These are phyloP conservation scores for Trichophyton mentagrophytes DNA, from an alignment of 2,329 filamentous ascomycete species.

Conservation along the genomic window DNA sequence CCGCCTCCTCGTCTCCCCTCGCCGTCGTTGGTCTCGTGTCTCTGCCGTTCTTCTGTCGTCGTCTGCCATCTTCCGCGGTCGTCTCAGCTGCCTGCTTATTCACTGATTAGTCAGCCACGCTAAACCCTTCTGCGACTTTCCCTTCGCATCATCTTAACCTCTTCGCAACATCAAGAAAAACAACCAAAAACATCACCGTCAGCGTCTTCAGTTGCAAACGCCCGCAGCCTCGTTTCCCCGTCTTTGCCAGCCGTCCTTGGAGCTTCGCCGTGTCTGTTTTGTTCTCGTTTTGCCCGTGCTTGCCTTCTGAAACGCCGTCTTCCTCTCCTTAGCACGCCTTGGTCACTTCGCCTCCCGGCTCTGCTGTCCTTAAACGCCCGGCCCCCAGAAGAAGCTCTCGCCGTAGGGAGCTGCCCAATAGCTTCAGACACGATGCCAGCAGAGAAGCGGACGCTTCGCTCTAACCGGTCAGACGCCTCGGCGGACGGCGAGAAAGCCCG, in stretches of 20 bases:
- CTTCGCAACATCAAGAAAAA: not conserved
- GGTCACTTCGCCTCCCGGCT: not conserved
- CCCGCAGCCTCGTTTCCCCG: not conserved
- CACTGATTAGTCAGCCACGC: not conserved
- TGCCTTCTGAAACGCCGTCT: not conserved
- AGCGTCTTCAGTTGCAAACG: not conserved
- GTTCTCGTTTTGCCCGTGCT: not conserved
- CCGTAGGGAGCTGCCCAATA: slow-evolving; percentile 8
- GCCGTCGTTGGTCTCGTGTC: too few species aligned
- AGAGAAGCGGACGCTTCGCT: slow-evolving; percentile 36
- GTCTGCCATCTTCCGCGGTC: not conserved
- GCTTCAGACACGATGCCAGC: slow-evolving; percentile 30
- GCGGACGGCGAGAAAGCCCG: slow-evolving; percentile 32
- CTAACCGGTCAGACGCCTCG: slow-evolving; percentile 33
- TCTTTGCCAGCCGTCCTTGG: not conserved
- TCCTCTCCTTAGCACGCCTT: not conserved
- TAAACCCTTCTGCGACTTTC: not conserved
- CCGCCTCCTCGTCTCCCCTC: too few species aligned
- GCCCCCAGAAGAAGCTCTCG: not conserved
- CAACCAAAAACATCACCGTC: not conserved
- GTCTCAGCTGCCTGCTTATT: not conserved
- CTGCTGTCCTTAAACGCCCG: not conserved
- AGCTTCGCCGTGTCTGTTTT: not conserved
- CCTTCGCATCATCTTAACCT: not conserved
- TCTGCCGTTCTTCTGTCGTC: not conserved